Conservation (phyloP, 345 rosid genomes). For the Euphorbia lathyris region DNA sequence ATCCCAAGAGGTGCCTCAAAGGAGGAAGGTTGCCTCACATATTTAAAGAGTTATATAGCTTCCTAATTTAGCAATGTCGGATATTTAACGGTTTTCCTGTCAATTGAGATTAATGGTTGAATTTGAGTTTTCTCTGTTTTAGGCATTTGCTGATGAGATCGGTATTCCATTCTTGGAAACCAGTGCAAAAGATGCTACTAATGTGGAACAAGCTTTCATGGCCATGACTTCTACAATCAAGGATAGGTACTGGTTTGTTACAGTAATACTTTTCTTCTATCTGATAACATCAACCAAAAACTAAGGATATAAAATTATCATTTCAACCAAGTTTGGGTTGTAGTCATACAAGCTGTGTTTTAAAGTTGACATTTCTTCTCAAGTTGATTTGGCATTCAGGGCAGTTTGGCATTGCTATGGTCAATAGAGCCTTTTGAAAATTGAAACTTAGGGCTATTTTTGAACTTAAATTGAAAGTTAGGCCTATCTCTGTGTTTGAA, state of each 20-base stretch:
- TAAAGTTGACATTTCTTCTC: neutral
- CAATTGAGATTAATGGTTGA: neutral
- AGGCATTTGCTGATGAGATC: conserved; percentile 79
- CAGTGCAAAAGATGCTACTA: conserved; percentile 67
- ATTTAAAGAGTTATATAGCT: too few species aligned
- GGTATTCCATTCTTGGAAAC: conserved; percentile 78
- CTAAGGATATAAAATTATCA: neutral
- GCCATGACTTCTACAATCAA: conserved; percentile 74
- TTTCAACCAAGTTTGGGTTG: neutral
- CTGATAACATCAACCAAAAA: neutral
- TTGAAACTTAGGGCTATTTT: too few species aligned
- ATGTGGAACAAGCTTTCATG: conserved; percentile 77
- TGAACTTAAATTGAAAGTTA: too few species aligned
- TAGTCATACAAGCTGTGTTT: neutral
- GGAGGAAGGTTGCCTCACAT: too few species aligned
- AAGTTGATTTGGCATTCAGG: neutral
- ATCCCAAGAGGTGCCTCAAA: too few species aligned
- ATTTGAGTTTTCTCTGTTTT: neutral
- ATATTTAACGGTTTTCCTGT: neutral
- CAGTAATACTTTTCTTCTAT: neutral
- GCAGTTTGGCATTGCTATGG: too few species aligned
- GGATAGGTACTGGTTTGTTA: conserved; percentile 38
- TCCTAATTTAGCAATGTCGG: too few species aligned
- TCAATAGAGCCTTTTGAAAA: too few species aligned
- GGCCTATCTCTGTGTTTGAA: too few species aligned